Evolutionary conservation across 768 basidiomycete species (phyloP), one percentile per base, ranked within the genome.

Genomic region (Trametes punicea): DNA sequence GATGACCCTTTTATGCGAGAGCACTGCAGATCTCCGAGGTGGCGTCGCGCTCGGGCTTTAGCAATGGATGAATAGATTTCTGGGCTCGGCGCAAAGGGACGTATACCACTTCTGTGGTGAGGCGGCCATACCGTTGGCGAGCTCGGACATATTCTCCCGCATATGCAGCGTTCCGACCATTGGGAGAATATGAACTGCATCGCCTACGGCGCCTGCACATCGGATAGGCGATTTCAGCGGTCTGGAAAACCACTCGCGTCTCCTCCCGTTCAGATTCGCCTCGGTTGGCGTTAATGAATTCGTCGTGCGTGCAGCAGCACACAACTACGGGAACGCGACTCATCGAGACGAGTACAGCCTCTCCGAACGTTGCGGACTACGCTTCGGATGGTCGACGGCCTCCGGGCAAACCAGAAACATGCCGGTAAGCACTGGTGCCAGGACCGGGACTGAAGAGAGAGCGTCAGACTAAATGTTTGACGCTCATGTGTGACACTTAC

Each of bases 371-470:
- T 25, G 44, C 52, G 52, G 52, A 46, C 18, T 31, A n/a, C n/a
- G 11, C 4, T 46, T 54, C 52, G 52, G 52, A 27, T 39, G 52
- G 52, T 54, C 18, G 44, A 30, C 25, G 26, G 34, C 34, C 25
- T 29, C 26, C 52, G 44, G 52, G n/a, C 34, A 13, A 18, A 46
- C 2, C 1, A 33, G 44, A 38, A 46, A 54, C 44, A 39, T 39
- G 30, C 52, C 52, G 52, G 52, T 54, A 2, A 54, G 42, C 52
- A 54, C 44, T 54, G 52, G n/a, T 46, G n/a, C 33, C 20, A 44
- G 15, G 23, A 27, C 51, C 51, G 51, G 44, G n/a, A 26, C 44
- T n/a, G 18, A 11, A 36, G n/a, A 10, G 8, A 27, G 13, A 27
- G 44, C 42, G 29, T 25, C 26, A 21, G 20, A 10, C 31, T 44